phyloP scores from a whole-genome alignment of 2,329 filamentous ascomycete genomes.

The Aspergillus pseudoterreus region DNA sequence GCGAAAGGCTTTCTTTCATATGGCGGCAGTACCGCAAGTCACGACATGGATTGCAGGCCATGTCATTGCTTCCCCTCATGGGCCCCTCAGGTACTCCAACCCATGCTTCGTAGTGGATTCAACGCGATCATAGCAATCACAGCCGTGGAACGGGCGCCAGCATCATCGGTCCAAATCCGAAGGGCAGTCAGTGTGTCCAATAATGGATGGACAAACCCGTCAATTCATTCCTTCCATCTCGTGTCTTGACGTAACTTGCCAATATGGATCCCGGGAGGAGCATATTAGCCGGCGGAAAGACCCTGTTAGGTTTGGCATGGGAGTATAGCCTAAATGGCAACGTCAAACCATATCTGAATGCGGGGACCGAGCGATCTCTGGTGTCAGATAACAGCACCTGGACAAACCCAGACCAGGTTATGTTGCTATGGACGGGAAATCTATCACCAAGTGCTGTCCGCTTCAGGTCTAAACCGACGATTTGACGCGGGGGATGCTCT shows the following conservation, averaged over 20 bases:
- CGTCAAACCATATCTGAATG: not conserved
- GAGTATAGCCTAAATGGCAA: conserved; percentile 7
- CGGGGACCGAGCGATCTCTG: not conserved
- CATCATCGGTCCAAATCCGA: not conserved
- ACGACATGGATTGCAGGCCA: not conserved
- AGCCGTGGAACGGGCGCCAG: not conserved
- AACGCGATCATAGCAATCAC: not conserved
- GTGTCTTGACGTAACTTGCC: not conserved
- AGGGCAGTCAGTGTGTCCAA: not conserved
- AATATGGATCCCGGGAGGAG: not conserved
- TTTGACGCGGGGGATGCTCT: too few relatives aligned
- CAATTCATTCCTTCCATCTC: not conserved
- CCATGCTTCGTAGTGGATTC: not conserved
- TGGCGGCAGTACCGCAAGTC: not conserved
- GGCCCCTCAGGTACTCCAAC: not conserved
- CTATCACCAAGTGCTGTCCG: too few relatives aligned
- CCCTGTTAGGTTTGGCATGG: conserved; percentile 1
- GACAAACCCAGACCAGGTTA: too few relatives aligned
- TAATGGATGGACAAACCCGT: not conserved
- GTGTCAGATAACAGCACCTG: too few relatives aligned
- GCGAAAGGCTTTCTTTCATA: not conserved
- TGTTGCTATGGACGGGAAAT: too few relatives aligned
- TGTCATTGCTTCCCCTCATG: conserved; percentile 1
- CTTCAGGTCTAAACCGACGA: too few relatives aligned
- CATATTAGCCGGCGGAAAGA: conserved; percentile 6